Evolutionary conservation across 441 rosid species (phyloP).

Genomic region (Erodium trifolium): DNA sequence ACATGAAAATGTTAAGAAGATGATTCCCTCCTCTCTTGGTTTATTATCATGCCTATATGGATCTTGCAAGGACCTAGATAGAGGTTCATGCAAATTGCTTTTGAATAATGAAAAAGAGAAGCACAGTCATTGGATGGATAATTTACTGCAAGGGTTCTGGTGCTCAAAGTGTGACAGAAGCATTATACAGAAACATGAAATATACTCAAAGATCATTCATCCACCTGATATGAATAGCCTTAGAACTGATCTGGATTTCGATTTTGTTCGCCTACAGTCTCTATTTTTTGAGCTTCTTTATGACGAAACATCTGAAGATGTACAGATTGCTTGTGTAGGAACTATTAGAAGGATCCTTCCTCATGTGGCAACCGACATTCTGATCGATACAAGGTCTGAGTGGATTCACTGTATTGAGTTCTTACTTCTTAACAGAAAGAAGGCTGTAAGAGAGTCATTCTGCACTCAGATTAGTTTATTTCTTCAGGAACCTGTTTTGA

Average conservation of each 20-base stretch:
- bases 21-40: slow-evolving; percentile 70
- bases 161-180: slow-evolving; percentile 78
- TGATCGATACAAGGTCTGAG: slow-evolving; percentile 46
- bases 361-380: slow-evolving; percentile 47
- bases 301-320: slow-evolving; percentile 74
- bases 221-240: slow-evolving; percentile 28
- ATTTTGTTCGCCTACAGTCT: slow-evolving; percentile 41
- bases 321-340: slow-evolving; percentile 80
- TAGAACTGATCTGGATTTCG: slow-evolving; percentile 31
- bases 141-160: slow-evolving; percentile 63
- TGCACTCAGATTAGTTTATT: slow-evolving; percentile 72
- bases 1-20: slow-evolving; percentile 52
- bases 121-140: slow-evolving; percentile 35
- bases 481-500: slow-evolving; percentile 40
- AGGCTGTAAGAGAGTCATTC: slow-evolving; percentile 79
- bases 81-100: slow-evolving; percentile 51
- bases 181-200: slow-evolving; percentile 27
- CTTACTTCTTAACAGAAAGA: slow-evolving; percentile 59
- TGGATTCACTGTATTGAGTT: slow-evolving; percentile 71
- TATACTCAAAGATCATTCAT: slow-evolving; percentile 30
- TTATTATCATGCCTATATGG: slow-evolving; percentile 73
- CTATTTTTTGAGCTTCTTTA: slow-evolving; percentile 61
- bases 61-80: slow-evolving; percentile 32
- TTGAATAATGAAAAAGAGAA: slow-evolving; percentile 37
- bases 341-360: slow-evolving; percentile 61